Evolutionary conservation across 1,139 yeast species (phyloP), one percentile per base, ranked within the genome.

Genomic region (Ogataea hybrid): DNA sequence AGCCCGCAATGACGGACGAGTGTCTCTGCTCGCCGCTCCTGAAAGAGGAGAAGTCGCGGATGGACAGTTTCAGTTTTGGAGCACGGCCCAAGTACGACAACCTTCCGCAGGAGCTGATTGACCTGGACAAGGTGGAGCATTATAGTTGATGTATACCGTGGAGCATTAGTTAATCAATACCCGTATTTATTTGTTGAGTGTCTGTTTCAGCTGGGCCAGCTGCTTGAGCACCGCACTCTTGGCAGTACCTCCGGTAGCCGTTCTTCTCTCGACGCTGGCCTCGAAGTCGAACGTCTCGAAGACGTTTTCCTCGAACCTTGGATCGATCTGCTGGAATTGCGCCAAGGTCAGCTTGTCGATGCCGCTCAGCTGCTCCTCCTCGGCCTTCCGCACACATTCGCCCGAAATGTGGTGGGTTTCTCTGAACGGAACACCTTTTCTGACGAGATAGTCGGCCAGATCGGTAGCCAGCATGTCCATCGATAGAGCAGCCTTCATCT

Each of bases 381-480:
- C 99, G 6, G 98, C 97, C 40, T 69, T 65, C 54, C 95, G 81
- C 39, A 92, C 99, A 68, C 97, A 92, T 64, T 88, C 96, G 43
- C 99, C 99, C 5, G 97, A 88, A 49, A 92, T 90, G 65, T 92
- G 97, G 66, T 92, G 99, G 2, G 98, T 92, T 69, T 92, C 97
- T 72, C 99, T 87, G 71, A 92, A 92, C 45, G 98, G 98, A 51
- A 92, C 98, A 43, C 98, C 98, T 66, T 84, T 89, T 70, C 97
- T 82, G 43, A 92, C 99, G 54, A 92, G 75, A 67, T 92, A 92
- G 66, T 92, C 99, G 32, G 99, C 99, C 57, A 92, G 76, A 64
- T 92, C 99, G 18, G 99, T 92, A 14, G 98, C 98, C 58, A 92
- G 77, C 98, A 92, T 94, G 65, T 94, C 98, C 96, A 90, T 90